Conservation (phyloP, 2,329 filamentous ascomycete species). For the Aspergillus tanneri region DNA sequence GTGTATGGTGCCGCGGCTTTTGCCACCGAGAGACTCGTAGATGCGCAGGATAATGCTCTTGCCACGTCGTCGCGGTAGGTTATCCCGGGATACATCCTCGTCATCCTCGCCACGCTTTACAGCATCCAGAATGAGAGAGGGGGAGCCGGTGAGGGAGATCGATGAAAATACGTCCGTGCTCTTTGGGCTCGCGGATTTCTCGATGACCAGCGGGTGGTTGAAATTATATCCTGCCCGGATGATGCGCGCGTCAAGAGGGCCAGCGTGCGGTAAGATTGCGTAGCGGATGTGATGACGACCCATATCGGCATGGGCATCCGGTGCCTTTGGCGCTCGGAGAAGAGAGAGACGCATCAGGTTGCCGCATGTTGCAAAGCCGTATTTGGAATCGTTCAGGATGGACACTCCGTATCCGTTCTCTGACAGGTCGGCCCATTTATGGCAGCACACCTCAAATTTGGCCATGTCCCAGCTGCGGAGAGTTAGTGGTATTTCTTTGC, state of each 20-base stretch:
- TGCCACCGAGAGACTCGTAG: conserved; percentile 86
- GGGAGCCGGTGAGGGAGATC: conserved; percentile 65
- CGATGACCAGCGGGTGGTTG: conserved; percentile 73
- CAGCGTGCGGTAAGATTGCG: conserved; percentile 83
- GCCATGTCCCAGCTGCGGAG: conserved; percentile 80
- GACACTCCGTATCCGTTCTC: conserved; percentile 88
- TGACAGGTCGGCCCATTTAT: conserved; percentile 89
- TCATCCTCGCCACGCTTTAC: conserved; percentile 94
- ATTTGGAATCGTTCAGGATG: conserved; percentile 93
- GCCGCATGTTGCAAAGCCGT: conserved; percentile 87
- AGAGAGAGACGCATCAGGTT: conserved; percentile 87
- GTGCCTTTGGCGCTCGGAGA: conserved; percentile 84
- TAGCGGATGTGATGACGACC: conserved; percentile 82
- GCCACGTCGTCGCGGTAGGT: conserved; percentile 65
- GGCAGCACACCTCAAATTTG: conserved; percentile 94
- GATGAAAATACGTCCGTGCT: conserved; percentile 46
- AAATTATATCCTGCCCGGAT: conserved; percentile 85
- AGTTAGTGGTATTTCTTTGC: background rate
- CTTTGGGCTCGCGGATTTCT: conserved; percentile 38
- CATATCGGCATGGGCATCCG: conserved; percentile 93
- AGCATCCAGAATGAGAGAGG: conserved; percentile 76
- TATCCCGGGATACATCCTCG: conserved; percentile 61
- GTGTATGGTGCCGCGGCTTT: conserved; percentile 67
- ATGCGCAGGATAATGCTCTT: conserved; percentile 79
- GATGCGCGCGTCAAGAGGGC: conserved; percentile 68